Base-by-base conservation (phyloP, 192 early-diverging fungal species). In the Coemansia sp. region DNA sequence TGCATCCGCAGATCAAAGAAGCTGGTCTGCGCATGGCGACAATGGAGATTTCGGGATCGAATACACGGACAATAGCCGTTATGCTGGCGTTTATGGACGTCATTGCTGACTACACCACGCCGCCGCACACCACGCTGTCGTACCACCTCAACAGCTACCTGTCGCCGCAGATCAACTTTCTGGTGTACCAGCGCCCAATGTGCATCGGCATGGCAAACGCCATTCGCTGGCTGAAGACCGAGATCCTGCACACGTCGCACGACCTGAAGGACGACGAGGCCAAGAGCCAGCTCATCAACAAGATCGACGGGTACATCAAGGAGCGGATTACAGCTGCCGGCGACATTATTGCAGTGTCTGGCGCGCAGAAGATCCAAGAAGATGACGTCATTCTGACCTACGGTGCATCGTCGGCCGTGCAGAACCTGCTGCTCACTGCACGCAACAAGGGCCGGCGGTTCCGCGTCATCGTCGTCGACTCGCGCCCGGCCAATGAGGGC, bases 181-280 rank as follows among this genome's bases (percentile, higher is more conserved):
- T 99, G 45, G 85, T 88, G 24, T 87, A 87, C 50, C 88, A 87
- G 54, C 88, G 97, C 24, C 85, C 89, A 5, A 87, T 98, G 84
- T 90, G 92, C n/a, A 86, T 93, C 27, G 90, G 90, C 71, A 97
- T 99, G 95, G 89, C 90, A 62, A 93, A 90, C 20, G 92, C 93
- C 20, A 95, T 98, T 60, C 85, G 94, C 41, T 89, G 86, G 61
- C 72, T 99, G 39, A 98, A 97, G 79, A 84, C 85, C 66, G 89
- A 94, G 70, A 92, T 98, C 69, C 77, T 88, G 5, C 83, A 87
- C 57, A 75, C 89, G n/a, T 85, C 88, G 59, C 76, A 89, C 47
- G 90, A 92, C 32, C 74, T 91, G n/a, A 78, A 90, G 1, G 97
- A 97, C 68, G 88, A 89, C 57, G 88, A 93, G 59, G 94, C 93